These are phyloP conservation scores for Alopecurus myosuroides DNA, from an alignment of 176 grass and related monocot species.

Conservation along the genomic window DNA sequence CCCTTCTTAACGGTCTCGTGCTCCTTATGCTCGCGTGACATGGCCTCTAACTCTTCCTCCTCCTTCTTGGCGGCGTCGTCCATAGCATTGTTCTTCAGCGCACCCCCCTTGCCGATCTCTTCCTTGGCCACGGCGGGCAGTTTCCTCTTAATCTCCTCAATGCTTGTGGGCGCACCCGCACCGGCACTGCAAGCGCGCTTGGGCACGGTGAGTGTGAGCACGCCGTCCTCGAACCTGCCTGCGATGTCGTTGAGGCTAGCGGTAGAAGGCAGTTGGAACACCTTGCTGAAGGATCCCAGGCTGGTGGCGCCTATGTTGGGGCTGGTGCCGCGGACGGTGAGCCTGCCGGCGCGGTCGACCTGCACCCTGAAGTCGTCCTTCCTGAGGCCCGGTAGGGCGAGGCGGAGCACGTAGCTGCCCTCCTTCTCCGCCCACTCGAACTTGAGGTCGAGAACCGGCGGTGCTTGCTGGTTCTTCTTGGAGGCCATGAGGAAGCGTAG, in stretches of 20 bases:
- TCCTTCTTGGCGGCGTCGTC: background rate
- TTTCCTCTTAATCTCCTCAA: background rate
- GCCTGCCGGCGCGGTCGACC: conserved; percentile 38
- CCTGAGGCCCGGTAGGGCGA: conserved; percentile 29
- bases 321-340: conserved; percentile 40
- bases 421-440: background rate
- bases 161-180: background rate
- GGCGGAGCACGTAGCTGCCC: background rate
- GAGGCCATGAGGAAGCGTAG: background rate
- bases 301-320: too few species aligned
- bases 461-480: background rate
- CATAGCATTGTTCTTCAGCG: background rate
- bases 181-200: background rate
- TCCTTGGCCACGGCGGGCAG: background rate
- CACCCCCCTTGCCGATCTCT: background rate
- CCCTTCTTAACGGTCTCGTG: background rate
- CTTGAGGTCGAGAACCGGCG: background rate
- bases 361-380: conserved; percentile 64
- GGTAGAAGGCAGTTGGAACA: conserved; percentile 45
- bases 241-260: conserved; percentile 36
- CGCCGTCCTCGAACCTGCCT: conserved; percentile 31
- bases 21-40: too few species aligned
- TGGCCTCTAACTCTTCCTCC: background rate
- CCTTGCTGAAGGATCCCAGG: too few species aligned
- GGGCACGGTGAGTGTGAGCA: conserved; percentile 46